Conservation (phyloP, 495 filamentous ascomycete genomes). For the Glutinoglossum americanum region DNA sequence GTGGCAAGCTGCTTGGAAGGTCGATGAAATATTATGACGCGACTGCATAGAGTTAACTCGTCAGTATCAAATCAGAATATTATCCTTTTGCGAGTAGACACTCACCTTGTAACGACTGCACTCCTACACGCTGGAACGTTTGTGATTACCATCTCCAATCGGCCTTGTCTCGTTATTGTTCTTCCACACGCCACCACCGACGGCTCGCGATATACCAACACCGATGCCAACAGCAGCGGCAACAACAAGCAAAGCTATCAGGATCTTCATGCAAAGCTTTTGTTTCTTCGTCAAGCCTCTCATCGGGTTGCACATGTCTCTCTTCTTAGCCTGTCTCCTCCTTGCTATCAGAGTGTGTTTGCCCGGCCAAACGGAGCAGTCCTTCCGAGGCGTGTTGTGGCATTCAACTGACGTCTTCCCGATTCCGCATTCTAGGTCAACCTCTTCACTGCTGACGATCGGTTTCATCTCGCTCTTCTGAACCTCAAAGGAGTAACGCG, state of each 20-base stretch:
- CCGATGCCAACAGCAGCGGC: constrained; percentile 38
- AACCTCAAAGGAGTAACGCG: constrained; percentile 27
- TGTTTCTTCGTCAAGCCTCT: constrained; percentile 26
- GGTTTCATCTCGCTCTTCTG: constrained; percentile 19
- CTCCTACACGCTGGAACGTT: not conserved
- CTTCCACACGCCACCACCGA: constrained; percentile 36
- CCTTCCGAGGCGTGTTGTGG: constrained; percentile 14
- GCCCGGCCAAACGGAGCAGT: constrained; percentile 23
- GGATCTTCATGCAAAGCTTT: constrained; percentile 26
- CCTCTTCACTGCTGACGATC: constrained; percentile 14
- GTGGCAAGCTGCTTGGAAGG: too few relatives aligned
- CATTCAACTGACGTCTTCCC: constrained; percentile 6
- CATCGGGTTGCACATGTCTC: constrained; percentile 20
- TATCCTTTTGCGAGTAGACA: not conserved
- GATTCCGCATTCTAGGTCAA: constrained; percentile 17
- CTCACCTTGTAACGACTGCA: not conserved
- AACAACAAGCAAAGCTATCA: constrained; percentile 33
- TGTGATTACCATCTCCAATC: not conserved
- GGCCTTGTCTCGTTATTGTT: constrained; percentile 2
- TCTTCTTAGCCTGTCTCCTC: constrained; percentile 6
- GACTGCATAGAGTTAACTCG: not conserved
- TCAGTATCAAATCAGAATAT: not conserved
- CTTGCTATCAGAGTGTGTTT: constrained; percentile 16
- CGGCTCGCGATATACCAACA: constrained; percentile 37
- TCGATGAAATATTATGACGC: not conserved